Conservation (phyloP, 768 basidiomycete species). For the Rhodotorula babjevae region DNA sequence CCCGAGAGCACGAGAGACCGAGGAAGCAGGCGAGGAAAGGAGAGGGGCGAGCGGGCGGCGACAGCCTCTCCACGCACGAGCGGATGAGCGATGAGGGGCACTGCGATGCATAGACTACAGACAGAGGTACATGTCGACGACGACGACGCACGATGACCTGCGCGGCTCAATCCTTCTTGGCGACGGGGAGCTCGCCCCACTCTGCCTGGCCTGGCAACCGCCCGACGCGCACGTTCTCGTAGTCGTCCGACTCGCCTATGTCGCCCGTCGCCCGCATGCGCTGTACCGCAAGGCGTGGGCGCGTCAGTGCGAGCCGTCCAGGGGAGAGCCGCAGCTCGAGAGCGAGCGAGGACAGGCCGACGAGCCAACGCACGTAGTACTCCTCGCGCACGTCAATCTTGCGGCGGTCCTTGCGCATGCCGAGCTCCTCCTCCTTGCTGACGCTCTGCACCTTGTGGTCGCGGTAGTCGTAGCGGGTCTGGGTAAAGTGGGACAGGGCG, state of each 20-base stretch:
- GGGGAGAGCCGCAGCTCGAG: no score
- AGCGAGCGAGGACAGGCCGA: not conserved
- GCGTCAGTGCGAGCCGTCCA: no score
- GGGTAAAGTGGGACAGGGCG: constrained; percentile 73
- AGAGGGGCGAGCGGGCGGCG: no score
- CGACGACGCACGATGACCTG: no score
- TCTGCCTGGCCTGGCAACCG: constrained; percentile 84
- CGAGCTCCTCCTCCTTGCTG: constrained; percentile 70
- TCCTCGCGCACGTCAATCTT: constrained; percentile 91
- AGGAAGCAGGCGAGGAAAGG: no score
- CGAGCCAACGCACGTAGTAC: constrained; percentile 72
- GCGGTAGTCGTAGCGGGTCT: constrained; percentile 84
- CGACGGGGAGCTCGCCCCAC: constrained; percentile 74
- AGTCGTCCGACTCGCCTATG: constrained; percentile 57
- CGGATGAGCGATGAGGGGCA: no score
- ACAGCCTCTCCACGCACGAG: no score
- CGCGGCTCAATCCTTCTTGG: constrained; percentile 12
- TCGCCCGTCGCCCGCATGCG: constrained; percentile 58
- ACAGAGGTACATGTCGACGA: no score
- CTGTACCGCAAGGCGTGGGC: constrained; percentile 47
- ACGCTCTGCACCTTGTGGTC: constrained; percentile 74
- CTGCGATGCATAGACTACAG: no score
- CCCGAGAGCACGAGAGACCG: not conserved
- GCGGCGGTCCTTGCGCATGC: constrained; percentile 63
- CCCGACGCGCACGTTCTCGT: constrained; percentile 79